phyloP scores from a whole-genome alignment of 768 basidiomycete species.

The Russula earlei region DNA sequence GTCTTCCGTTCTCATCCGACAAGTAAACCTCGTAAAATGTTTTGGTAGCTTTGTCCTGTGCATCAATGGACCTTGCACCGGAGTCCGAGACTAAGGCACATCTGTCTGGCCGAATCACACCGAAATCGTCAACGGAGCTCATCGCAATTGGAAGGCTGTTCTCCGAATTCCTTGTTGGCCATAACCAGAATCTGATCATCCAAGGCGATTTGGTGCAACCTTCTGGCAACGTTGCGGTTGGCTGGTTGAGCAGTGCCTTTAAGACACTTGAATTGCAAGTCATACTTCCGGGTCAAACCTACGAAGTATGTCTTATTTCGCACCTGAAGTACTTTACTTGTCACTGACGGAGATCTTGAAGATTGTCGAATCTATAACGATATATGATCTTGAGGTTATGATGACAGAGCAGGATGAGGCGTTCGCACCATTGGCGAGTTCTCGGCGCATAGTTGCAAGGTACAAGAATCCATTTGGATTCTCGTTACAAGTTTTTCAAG shows the following conservation, averaged over 20 bases:
- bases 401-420: conserved; percentile 44
- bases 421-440: conserved; percentile 52
- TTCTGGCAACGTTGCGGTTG: conserved; percentile 39
- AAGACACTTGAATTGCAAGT: conserved; percentile 54
- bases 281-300: conserved; percentile 50
- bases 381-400: conserved; percentile 47
- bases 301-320: conserved; percentile 29
- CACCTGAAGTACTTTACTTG: neutral
- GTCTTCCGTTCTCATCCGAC: conserved; percentile 21
- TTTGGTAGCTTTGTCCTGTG: conserved; percentile 41
- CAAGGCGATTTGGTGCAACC: conserved; percentile 55
- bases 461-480: conserved; percentile 76
- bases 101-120: conserved; percentile 54
- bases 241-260: conserved; percentile 65
- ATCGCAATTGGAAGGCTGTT: conserved; percentile 52
- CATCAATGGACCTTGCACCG: conserved; percentile 41
- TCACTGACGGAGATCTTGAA: conserved; percentile 21
- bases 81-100: conserved; percentile 39
- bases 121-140: conserved; percentile 47
- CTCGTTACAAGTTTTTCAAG: conserved; percentile 51
- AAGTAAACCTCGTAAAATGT: neutral
- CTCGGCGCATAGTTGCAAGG: conserved; percentile 42
- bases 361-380: conserved; percentile 54
- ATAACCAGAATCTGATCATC: conserved; percentile 52
- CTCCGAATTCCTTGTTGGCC: conserved; percentile 51